Conservation (phyloP, 345 rosid species). For the Pugionium cornutum region DNA sequence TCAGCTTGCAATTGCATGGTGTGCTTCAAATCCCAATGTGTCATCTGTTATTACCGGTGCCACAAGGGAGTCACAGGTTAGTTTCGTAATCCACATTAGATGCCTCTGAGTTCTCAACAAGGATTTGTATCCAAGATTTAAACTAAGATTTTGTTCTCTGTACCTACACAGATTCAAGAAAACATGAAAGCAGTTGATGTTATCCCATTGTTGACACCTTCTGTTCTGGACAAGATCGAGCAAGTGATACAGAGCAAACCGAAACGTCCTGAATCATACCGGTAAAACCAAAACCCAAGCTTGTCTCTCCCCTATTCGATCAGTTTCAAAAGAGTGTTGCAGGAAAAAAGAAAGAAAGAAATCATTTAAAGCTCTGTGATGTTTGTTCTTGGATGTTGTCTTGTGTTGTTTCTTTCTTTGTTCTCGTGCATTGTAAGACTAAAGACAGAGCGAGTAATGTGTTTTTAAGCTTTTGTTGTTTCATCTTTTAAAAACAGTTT, state of each 20-base stretch:
- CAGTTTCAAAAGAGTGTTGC: constrained; percentile 17
- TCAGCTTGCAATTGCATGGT: constrained; percentile 98
- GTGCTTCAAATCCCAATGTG: constrained; percentile 94
- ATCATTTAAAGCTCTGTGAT: constrained; percentile 2
- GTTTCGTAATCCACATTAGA: constrained; percentile 29
- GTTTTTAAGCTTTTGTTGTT: constrained; percentile 23
- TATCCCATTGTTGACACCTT: constrained; percentile 77
- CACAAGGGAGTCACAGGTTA: constrained; percentile 94
- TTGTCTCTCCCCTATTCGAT: constrained; percentile 9
- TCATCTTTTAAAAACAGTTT: neutral
- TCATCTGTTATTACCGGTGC: constrained; percentile 97
- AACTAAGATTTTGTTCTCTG: neutral
- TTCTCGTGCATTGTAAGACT: constrained; percentile 29
- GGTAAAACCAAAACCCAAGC: constrained; percentile 43
- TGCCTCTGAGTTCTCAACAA: neutral
- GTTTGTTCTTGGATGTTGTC: constrained; percentile 28
- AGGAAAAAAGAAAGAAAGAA: neutral
- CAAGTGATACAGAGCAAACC: constrained; percentile 83
- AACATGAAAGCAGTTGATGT: constrained; percentile 97
- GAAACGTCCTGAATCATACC: constrained; percentile 80
- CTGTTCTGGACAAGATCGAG: constrained; percentile 89
- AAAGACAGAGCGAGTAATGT: constrained; percentile 15
- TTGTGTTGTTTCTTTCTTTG: constrained; percentile 28
- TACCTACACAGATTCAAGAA: constrained; percentile 70
- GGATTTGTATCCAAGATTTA: neutral